phyloP scores from a whole-genome alignment of 2,329 filamentous ascomycete genomes.

The Xylariaceae sp. region DNA sequence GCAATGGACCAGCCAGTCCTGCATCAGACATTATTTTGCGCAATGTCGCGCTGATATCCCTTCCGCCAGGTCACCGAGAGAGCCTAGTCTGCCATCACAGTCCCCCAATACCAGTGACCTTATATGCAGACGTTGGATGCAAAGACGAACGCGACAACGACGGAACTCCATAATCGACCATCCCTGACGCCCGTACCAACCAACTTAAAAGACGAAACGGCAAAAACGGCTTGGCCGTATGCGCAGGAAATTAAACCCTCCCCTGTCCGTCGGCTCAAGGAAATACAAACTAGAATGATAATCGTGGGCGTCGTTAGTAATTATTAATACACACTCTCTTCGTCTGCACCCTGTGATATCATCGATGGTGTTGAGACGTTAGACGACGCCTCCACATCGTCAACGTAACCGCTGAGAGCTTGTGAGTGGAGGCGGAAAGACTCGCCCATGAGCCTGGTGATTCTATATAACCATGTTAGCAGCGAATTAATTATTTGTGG shows the following conservation, averaged over 20 bases:
- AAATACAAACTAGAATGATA: conserved; percentile 35
- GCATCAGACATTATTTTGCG: conserved; percentile 36
- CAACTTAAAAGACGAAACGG: conserved; percentile 27
- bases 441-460: conserved; percentile 94
- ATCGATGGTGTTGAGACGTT: conserved; percentile 65
- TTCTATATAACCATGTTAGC: conserved; percentile 53
- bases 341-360: conserved; percentile 65
- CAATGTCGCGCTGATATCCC: conserved; percentile 27
- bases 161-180: conserved; percentile 29
- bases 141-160: conserved; percentile 29
- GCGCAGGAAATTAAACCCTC: conserved; percentile 38
- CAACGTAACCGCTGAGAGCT: conserved; percentile 89
- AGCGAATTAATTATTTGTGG: conserved; percentile 50
- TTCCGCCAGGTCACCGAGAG: conserved; percentile 28
- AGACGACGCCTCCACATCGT: conserved; percentile 67
- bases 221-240: conserved; percentile 40
- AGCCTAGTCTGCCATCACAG: conserved; percentile 30
- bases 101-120: conserved; percentile 32
- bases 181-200: conserved; percentile 29
- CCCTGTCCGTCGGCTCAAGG: conserved; percentile 23
- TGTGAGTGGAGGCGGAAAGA: conserved; percentile 96
- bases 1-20: conserved; percentile 36
- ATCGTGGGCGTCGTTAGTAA: conserved; percentile 46
- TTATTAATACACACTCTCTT: conserved; percentile 64
- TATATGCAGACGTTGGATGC: conserved; percentile 34